Base-by-base conservation (phyloP, 352 stramenopile species). In the Pythium insidiosum region DNA sequence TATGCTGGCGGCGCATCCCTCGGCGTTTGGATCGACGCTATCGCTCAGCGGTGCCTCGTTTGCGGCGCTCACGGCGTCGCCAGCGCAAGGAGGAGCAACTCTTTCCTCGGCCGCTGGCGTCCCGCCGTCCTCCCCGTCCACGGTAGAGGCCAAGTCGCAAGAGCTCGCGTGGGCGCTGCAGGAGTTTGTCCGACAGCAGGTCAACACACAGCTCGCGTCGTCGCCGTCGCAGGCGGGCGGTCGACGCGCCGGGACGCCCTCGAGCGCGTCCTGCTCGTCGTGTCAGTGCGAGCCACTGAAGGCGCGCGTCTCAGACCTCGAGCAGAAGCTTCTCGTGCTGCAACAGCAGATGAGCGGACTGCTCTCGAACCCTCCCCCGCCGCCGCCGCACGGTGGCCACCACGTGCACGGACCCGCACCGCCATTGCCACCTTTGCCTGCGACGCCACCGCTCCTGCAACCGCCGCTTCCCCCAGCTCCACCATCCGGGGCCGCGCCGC, bases 91-190 rank as follows among this genome's bases (percentile, higher is more conserved):
- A n/a, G n/a, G n/a, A n/a, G n/a, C n/a, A n/a, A n/a, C n/a, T n/a
- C n/a, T n/a, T n/a, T n/a, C n/a, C n/a, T n/a, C n/a, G n/a, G n/a
- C n/a, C n/a, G n/a, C n/a, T n/a, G n/a, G 9, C 28, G 28, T 33
- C 9, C 28, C 28, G 28, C 28, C 9, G 9, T 33, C 15, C 21
- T 18, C 39, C 2, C 37, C 39, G 26, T 29, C 43, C 1, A 51
- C 67, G 26, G 64, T 86, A 15, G 56, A 73, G 18, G 56, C 51
- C 30, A 86, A 86, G 50, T 68, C 66, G 22, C 53, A 56, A 6
- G 73, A 87, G 53, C 64, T 87, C 11, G 73, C 74, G 21, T 37
- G 64, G n/a, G 74, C 74, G 19, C 50, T 87, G 15, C 71, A 84
- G 36, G 58, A 73, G 11, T 62, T 87, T 12, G 59, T 87, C 0